Evolutionary conservation across 2,329 filamentous ascomycete genomes (phyloP), one percentile per base, ranked within the genome.

Genomic region (Aspergillus thermomutatus): DNA sequence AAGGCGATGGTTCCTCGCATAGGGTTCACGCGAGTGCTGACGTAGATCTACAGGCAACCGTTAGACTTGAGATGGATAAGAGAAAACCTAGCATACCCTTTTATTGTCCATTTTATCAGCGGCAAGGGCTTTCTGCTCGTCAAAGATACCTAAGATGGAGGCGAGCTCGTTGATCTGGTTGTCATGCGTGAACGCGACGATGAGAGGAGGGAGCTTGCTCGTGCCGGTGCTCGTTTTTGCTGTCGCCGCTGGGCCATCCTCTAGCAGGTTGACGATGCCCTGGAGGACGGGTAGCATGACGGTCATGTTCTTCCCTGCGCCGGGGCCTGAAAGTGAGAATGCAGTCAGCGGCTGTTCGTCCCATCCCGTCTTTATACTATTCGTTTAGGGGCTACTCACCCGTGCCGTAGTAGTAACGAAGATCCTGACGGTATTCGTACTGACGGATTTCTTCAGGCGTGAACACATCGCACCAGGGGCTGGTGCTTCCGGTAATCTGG

Each of bases 381-480:
- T 45, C 19, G 41, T 21, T 21, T 23, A 23, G 10, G 19, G 8
- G 10, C 21, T n/a, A 45, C 6, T 40, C 82, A 0, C 87, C 86
- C 1, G 80, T 77, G 10, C 84, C 84, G 64, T 89, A 88, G 72
- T 84, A 88, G 70, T 90, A 90, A 28, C 85, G 81, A 41, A 90
- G 72, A 64, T 89, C 87, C 61, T 89, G 85, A 1, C 80, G 78
- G 68, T 89, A 90, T 64, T 89, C 85, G 61, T 89, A 89, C 62
- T 82, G 73, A 28, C 80, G 75, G 54, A 87, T 77, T 68, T 90
- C 87, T 2, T 83, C 75, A 34, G 86, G 76, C 3, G 81, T 85
- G 64, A 88, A 86, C 17, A 87, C 76, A 51, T 76, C 75, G 67
- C 87, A 89, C 76, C 83, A 89, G 0, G 85, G 83, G 4, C 84